A percentile compares a stretch with the other conserved stretches of the same genome.
Conservation (phyloP, 225 moss, liverwort and hornwort genomes). For the Antitrichia curtipendula region DNA sequence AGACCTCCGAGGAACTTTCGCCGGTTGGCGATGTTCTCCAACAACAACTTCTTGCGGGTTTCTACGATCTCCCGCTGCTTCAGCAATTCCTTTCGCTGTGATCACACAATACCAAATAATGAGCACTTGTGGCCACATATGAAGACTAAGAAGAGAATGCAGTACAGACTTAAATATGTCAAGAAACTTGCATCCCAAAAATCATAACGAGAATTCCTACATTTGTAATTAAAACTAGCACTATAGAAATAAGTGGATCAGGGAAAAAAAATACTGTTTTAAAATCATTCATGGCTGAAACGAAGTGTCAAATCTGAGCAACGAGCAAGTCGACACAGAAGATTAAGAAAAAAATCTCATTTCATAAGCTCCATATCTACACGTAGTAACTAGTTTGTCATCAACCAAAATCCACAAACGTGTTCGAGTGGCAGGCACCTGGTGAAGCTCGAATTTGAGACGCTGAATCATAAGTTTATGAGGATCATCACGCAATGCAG, state of each 20-base stretch:
- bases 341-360: not conserved
- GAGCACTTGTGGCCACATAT: not conserved
- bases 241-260: not conserved
- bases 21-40: conserved; percentile 59
- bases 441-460: conserved; percentile 85
- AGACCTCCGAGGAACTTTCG: conserved; percentile 81
- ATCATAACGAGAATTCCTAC: not conserved
- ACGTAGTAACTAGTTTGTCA: not conserved
- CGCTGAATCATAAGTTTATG: conserved; percentile 91
- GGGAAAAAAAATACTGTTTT: not conserved
- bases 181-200: not conserved
- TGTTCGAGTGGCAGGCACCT: conserved; percentile 30
- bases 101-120: not conserved
- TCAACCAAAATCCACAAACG: not conserved
- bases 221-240: not conserved
- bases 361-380: not conserved
- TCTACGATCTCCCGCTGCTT: conserved; percentile 72
- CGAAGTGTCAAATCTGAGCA: not conserved
- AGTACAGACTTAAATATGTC: not conserved
- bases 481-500: conserved; percentile 50
- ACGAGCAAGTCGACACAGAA: not conserved
- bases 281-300: not conserved
- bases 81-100: conserved; percentile 84
- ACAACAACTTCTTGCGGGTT: conserved; percentile 76
- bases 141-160: not conserved